Base-by-base conservation (phyloP, 352 stramenopile species). In the Phytophthora ohioensis region DNA sequence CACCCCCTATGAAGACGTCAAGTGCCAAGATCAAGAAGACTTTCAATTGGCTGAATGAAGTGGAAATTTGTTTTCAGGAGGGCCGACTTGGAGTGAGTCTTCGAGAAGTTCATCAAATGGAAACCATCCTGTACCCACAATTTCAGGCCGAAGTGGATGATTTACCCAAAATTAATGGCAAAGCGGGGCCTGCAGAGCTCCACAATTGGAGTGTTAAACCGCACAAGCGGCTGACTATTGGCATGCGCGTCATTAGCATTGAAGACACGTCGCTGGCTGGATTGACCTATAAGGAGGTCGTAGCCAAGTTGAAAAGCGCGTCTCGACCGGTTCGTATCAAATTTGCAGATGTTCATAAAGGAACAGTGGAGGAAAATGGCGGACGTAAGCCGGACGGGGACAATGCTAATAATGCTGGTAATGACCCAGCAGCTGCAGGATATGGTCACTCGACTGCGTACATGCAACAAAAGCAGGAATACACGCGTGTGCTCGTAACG, bases 181-280 rank as follows among this genome's bases (percentile, higher is more conserved):
- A 96, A 64, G 83, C 89, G 2, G 89, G 89, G 0, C 85, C 89
- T 1, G 89, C 89, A 13, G 89, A 96, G 75, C 81, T 96, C 7
- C 91, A 96, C 74, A 96, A 96, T 65, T 96, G 89, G 89, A 95
- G 89, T 62, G 89, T 96, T 53, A 93, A 93, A 63, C 83, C 87
- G 7, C 78, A 95, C 60, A 87, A 88, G 51, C 87, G 89, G 3
- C 57, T 96, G 62, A 93, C 82, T 5, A 91, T 93, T 57, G 83
- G 87, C 51, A 96, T 96, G 89, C 85, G 89, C 21, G 80, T 96
- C 47, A 94, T 87, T 43, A 85, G 76, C 30, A 94, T 96, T 43
- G 87, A 93, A 63, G 78, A 87, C 57, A 69, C 77, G 54, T 85
- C 76, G 27, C 75, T 96, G 34, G 86, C 85, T 3, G 89, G 89